Evolutionary conservation across 2,329 filamentous ascomycete species (phyloP), one percentile per base, ranked within the genome.

Genomic region (Fusarium cicatricum): DNA sequence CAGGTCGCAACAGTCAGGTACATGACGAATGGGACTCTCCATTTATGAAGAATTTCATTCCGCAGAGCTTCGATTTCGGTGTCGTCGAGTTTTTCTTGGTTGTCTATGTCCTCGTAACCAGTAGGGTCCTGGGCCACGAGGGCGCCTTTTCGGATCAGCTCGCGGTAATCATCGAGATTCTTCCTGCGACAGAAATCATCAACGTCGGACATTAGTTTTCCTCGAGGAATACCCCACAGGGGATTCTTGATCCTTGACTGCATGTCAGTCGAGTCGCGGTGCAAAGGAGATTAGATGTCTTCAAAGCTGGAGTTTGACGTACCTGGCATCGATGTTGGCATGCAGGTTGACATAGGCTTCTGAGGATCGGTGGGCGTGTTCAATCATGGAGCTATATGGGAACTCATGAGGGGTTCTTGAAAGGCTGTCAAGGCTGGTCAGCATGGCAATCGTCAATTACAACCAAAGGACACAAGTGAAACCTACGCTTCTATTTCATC

Each of bases 71-170:
- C 75, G 53, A 86, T 83, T 68, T 90, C 88, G 1, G 78, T 77
- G 14, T 87, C 80, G 49, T 80, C 75, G 2, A 93, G 80, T 11
- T 84, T 82, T 44, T 83, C 76, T 47, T 83, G 76, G 60, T 83
- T 82, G 4, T 72, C 74, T 34, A 92, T 80, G 29, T 80, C 77
- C 52, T 90, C 87, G 70, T 78, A 90, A 26, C 80, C 78, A 9
- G 77, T 76, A 0, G 89, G 89, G 63, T 88, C 85, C 71, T 91
- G 89, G 3, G 90, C 90, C 15, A 92, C 83, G 11, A 94, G 79
- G 4, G 90, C 91, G 29, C 89, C 90, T 66, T 88, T 88, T 45
- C 83, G 79, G 45, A 92, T 79, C 14, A 89, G 69, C 4, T 77
- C 74, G 3, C 85, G 74, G 61, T 88, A 80, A 48, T 88, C 83